Evolutionary conservation across 1,139 yeast species (phyloP), one percentile per base, ranked within the genome.

Genomic region (Geotrichum reessii): DNA sequence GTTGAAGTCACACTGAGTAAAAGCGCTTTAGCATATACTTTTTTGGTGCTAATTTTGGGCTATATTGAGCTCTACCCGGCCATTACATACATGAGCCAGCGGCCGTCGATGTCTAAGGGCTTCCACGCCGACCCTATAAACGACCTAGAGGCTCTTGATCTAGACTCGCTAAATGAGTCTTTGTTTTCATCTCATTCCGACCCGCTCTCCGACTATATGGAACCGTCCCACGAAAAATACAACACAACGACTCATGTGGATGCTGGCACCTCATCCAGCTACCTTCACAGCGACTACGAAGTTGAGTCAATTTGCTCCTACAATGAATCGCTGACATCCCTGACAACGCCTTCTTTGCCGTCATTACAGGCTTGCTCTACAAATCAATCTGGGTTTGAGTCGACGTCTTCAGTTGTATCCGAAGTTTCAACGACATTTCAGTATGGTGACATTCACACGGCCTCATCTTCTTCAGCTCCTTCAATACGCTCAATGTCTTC

Each of bases 11-110:
- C 58, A n/a, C 44, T 56, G 24, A 50, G 54, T 33, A 33, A 14
- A 14, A 21, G 52, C 3, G 55, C 47, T 7, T 6, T 44, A 2
- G 55, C 40, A 11, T 56, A 46, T 31, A 33, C 47, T 14, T 19
- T 25, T 14, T 2, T 51, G 24, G 47, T 51, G 27, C 44, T 56
- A n/a, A 9, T 56, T 19, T 44, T 51, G 42, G 47, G 52, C 11
- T 56, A 51, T 42, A 42, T 56, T 21, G 58, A 56, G 25, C 52
- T 56, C 7, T 56, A 51, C 40, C 58, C 58, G n/a, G 58, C 58
- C 8, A 47, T 56, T 14, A 56, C 58, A 2, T 56, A 56, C 42
- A 56, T 56, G 58, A 51, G 55, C n/a, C 55, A 50, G 25, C 42
- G 55, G n/a, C 58, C 58, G 17, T 11, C 40, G 17, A 19, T 21